Percentiles rank a stretch among this genome's conserved stretches.
Evolutionary conservation across 2,329 filamentous ascomycete genomes (phyloP).

Genomic region (Sphaceloma murrayae): DNA sequence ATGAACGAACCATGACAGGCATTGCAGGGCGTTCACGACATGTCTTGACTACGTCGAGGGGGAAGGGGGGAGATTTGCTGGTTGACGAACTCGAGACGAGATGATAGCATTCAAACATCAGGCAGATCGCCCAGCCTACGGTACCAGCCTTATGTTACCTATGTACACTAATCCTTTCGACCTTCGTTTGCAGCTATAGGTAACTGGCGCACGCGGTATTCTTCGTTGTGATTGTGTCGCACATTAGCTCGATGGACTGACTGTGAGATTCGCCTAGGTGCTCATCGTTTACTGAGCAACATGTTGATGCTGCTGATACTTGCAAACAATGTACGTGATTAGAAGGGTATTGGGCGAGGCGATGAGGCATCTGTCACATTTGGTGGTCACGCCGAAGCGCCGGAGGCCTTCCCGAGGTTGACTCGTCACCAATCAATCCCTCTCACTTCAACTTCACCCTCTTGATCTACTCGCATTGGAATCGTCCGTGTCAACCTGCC

Average conservation of each 20-base stretch:
- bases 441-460: not conserved
- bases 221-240: no score
- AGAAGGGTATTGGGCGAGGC: not conserved
- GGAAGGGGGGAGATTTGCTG: not conserved
- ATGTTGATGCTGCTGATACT: no score
- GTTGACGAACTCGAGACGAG: no score
- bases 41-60: no score
- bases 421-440: conserved; percentile 2
- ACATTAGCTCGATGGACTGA: no score
- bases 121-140: no score
- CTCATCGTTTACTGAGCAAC: no score
- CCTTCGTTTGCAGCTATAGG: not conserved
- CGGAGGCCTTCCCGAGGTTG: not conserved
- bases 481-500: not conserved
- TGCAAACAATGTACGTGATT: not conserved
- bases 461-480: not conserved
- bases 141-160: conserved; percentile 13
- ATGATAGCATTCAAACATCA: no score
- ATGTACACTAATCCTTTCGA: conserved; percentile 10
- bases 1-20: no score
- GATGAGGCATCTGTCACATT: not conserved
- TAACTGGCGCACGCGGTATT: no score
- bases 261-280: no score
- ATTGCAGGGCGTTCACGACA: no score
- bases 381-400: conserved; percentile 12